phyloP scores from a whole-genome alignment of 345 rosid species.

The Citrus sp. region DNA sequence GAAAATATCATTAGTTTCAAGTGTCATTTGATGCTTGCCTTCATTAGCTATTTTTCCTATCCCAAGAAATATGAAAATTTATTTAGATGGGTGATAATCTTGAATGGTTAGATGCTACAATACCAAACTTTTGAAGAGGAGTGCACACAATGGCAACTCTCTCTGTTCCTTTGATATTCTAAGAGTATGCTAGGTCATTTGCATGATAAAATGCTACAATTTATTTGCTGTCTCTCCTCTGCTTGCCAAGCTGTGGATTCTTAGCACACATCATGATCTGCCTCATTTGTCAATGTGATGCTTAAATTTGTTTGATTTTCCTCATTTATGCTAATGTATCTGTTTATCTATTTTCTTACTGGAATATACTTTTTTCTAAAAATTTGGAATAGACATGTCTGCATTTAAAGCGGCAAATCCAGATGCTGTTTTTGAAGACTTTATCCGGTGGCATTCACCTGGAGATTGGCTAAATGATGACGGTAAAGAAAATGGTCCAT shows the following conservation, averaged over 20 bases:
- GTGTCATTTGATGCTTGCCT: conserved; percentile 3
- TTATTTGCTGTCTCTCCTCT: background rate
- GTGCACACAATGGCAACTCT: background rate
- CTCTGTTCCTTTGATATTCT: background rate
- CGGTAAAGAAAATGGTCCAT: conserved; percentile 33
- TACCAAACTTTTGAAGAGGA: background rate
- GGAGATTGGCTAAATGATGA: conserved; percentile 81
- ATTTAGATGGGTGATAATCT: background rate
- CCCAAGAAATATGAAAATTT: background rate
- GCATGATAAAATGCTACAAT: background rate
- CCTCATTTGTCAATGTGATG: conserved; percentile 2
- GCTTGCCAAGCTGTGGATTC: background rate
- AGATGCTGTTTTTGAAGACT: conserved; percentile 89
- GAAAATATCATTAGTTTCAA: background rate
- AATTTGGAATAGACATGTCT: conserved; percentile 72
- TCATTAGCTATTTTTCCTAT: background rate
- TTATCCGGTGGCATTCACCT: conserved; percentile 98
- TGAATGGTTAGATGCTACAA: background rate
- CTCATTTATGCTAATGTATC: conserved; percentile 1
- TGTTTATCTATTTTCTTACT: background rate
- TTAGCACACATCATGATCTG: background rate
- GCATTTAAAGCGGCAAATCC: conserved; percentile 99
- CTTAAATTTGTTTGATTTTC: background rate
- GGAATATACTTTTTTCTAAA: background rate
- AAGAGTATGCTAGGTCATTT: background rate